phyloP scores from a whole-genome alignment of 805 yeast species.

The Naumovozyma baii region DNA sequence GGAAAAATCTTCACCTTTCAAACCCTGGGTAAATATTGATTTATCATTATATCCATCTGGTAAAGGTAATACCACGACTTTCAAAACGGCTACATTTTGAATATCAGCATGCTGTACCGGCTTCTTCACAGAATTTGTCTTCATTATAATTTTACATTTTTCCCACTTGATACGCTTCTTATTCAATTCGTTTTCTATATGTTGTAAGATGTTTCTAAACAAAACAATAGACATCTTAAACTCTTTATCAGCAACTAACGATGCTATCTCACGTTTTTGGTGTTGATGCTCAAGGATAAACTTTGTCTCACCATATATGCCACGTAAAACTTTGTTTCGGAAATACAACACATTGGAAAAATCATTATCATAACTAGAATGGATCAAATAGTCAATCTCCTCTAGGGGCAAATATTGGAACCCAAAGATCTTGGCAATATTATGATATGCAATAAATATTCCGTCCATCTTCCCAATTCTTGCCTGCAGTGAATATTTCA shows the following conservation, averaged over 20 bases:
- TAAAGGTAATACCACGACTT: slow-evolving; percentile 30
- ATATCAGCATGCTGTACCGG: slow-evolving; percentile 2
- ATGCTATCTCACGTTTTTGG: slow-evolving; percentile 19
- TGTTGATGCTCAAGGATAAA: slow-evolving; percentile 15
- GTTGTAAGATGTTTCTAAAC: slow-evolving; percentile 37
- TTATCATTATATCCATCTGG: slow-evolving; percentile 20
- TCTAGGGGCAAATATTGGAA: slow-evolving; percentile 76
- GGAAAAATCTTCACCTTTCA: slow-evolving; percentile 5
- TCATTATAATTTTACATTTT: slow-evolving; percentile 17
- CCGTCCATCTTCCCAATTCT: slow-evolving; percentile 97
- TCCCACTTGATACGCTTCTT: slow-evolving; percentile 12
- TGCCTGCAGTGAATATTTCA: slow-evolving; percentile 85
- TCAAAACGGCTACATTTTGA: slow-evolving; percentile 23
- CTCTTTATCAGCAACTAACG: slow-evolving; percentile 53
- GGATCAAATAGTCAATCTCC: slow-evolving; percentile 59
- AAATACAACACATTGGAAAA: slow-evolving; percentile 10
- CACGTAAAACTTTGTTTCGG: slow-evolving; percentile 9
- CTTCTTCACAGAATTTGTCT: slow-evolving; percentile 8
- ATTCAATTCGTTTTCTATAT: slow-evolving; percentile 28
- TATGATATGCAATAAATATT: slow-evolving; percentile 84
- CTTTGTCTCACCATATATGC: slow-evolving; percentile 16
- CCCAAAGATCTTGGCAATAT: slow-evolving; percentile 71
- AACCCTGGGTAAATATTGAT: slow-evolving; percentile 7
- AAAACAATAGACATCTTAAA: slow-evolving; percentile 51
- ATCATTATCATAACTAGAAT: slow-evolving; percentile 33